Base-by-base conservation (phyloP, 2,329 filamentous ascomycete species). In the Fusarium abutilonis region DNA sequence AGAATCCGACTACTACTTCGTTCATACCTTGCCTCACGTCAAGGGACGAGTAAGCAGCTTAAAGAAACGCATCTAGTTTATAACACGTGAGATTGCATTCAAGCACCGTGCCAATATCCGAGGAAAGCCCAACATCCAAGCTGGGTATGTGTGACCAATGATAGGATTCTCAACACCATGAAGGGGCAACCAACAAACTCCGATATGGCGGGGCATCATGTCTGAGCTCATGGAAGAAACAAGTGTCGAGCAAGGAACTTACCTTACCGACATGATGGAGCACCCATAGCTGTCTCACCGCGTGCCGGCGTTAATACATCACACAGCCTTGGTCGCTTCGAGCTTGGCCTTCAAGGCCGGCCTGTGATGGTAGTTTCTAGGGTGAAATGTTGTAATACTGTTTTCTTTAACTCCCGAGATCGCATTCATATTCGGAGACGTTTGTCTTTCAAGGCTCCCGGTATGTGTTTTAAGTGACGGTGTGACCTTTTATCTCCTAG, bases 391-490 rank as follows among this genome's bases (percentile, higher is more conserved):
- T 52, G 34, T 47, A 63, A 14, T 50, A 47, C 40, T 60, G 63
- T 59, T 19, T 19, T 19, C 19, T 19, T 19, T 19, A 55, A 56
- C 34, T 59, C 45, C 52, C 45, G 38, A 53, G 32, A 54, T 51
- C 34, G 32, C 41, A 17, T 59, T 42, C 62, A 59, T 45, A 47
- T 51, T 48, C 40, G 42, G 52, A 35, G 53, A 42, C 48, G 39
- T 53, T 45, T 66, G 48, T 63, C 62, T 66, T 56, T 58, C 62
- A 57, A 66, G 43, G 52, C 57, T 63, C 58, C 45, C 52, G 61
- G 52, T 64, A 63, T 64, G 52, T 54, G 61, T 48, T 63, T 65
- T 47, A 43, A 41, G 44, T 52, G 32, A 41, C 38, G 19, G 36
- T 38, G 42, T 39, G 47, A 53, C 61, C 36, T 63, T 50, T 50